These are phyloP conservation scores for Arbutus unedo DNA, from an alignment of 148 eudicot species.

Conservation along the genomic window DNA sequence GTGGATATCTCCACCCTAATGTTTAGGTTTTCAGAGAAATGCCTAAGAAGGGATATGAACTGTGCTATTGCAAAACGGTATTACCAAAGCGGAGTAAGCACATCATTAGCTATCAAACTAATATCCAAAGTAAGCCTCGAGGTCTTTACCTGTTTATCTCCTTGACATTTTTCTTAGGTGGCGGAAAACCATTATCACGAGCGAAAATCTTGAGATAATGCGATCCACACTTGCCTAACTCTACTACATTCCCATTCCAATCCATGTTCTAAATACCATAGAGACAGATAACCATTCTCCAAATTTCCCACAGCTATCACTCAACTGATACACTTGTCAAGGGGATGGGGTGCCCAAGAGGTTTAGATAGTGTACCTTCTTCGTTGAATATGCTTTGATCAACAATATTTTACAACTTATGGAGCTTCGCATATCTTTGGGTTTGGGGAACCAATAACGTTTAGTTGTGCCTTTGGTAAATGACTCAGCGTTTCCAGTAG, in stretches of 20 bases:
- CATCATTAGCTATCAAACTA: not conserved
- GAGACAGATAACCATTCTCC: not conserved
- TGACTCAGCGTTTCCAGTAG: conserved; percentile 49
- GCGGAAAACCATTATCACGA: not conserved
- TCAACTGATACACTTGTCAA: not conserved
- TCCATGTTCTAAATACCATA: not conserved
- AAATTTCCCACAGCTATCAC: not conserved
- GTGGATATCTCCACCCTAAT: not conserved
- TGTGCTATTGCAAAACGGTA: not conserved
- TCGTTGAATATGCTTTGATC: not conserved
- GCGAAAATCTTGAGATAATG: not conserved
- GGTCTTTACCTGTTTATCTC: not conserved
- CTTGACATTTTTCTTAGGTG: not conserved
- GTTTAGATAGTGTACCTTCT: not conserved
- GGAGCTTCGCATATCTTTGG: conserved; percentile 34
- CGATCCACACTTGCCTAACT: not conserved
- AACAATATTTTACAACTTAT: conserved; percentile 10
- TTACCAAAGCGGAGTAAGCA: not conserved
- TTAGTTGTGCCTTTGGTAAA: conserved; percentile 48
- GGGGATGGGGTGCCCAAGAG: not conserved
- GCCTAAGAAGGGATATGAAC: not conserved
- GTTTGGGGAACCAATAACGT: conserved; percentile 47
- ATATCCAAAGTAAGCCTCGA: not conserved
- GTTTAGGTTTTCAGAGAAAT: not conserved
- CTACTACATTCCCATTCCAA: not conserved